Conservation (phyloP, 163 green algal species). For the Chlamydomonas reinhardtii region DNA sequence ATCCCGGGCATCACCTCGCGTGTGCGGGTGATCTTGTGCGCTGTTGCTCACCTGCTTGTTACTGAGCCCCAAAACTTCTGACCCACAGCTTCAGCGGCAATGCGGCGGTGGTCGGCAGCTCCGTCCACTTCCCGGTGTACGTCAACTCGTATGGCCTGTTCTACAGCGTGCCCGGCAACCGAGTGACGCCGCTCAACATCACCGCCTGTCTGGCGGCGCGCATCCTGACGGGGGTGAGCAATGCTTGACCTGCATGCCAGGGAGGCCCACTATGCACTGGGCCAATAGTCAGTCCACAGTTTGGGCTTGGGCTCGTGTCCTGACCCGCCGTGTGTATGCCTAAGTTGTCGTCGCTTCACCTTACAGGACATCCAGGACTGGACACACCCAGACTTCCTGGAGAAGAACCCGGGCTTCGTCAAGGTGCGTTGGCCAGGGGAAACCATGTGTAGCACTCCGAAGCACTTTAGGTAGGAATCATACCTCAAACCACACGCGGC, state of each 20-base stretch:
- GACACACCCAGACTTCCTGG: slow-evolving; percentile 33
- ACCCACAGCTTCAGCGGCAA: slow-evolving; percentile 32
- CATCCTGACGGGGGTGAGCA: slow-evolving; percentile 20
- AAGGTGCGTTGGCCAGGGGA: not conserved
- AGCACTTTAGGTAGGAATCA: too few relatives aligned
- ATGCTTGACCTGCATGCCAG: not conserved
- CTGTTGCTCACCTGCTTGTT: too few relatives aligned
- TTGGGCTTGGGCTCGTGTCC: too few relatives aligned
- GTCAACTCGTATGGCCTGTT: slow-evolving; percentile 18
- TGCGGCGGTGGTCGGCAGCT: not conserved
- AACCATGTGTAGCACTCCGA: too few relatives aligned
- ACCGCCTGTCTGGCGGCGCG: slow-evolving; percentile 31
- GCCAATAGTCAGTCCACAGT: too few relatives aligned
- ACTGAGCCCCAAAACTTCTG: too few relatives aligned
- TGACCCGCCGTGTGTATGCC: too few relatives aligned
- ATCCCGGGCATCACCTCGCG: too few relatives aligned
- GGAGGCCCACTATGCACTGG: not conserved
- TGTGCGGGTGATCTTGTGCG: too few relatives aligned
- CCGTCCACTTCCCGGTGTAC: slow-evolving; percentile 27
- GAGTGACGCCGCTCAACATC: not conserved
- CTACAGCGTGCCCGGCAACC: slow-evolving; percentile 37
- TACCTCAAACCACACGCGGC: too few relatives aligned
- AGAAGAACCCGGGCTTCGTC: slow-evolving; percentile 33
- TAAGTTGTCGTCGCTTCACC: too few relatives aligned
- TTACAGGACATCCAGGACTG: slow-evolving; percentile 30